Evolutionary conservation across 2,329 filamentous ascomycete genomes (phyloP).

Genomic region (Colletotrichum sojae): DNA sequence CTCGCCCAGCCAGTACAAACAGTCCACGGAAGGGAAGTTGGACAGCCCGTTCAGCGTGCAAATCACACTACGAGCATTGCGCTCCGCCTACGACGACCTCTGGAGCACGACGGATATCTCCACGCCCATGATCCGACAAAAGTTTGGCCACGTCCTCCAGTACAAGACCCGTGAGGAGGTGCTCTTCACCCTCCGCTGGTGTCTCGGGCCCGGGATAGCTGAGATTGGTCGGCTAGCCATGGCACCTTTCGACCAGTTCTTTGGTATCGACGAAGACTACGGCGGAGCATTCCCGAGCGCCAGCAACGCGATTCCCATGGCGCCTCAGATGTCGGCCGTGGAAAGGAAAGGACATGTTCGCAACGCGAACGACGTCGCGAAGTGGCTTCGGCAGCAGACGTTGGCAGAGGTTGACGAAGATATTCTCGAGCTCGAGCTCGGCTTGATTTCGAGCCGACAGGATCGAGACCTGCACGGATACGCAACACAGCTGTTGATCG

Average conservation of each 20-base stretch:
- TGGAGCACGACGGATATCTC: background rate
- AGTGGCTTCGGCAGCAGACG: background rate
- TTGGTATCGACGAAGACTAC: background rate
- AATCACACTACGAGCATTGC: background rate
- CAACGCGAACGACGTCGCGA: background rate
- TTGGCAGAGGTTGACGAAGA: slow-evolving; percentile 4
- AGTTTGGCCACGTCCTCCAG: background rate
- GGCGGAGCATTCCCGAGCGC: background rate
- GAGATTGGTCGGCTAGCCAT: background rate
- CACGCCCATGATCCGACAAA: background rate
- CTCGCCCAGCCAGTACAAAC: background rate
- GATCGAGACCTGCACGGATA: background rate
- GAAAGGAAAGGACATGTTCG: background rate
- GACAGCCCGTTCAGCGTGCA: slow-evolving; percentile 16
- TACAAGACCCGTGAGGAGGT: slow-evolving; percentile 1
- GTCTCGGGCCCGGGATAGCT: slow-evolving; percentile 1
- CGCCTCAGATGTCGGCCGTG: too few relatives aligned
- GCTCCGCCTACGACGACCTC: background rate
- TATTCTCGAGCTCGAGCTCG: background rate
- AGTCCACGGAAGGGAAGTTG: background rate
- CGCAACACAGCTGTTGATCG: background rate
- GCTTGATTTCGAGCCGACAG: background rate
- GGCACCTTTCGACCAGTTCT: background rate
- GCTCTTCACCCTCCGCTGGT: slow-evolving; percentile 14
- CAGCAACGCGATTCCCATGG: background rate